Percentiles rank a stretch among this genome's conserved stretches.
Evolutionary conservation across 805 yeast species (phyloP).

Genomic region (Pichia sporocuriosa): DNA sequence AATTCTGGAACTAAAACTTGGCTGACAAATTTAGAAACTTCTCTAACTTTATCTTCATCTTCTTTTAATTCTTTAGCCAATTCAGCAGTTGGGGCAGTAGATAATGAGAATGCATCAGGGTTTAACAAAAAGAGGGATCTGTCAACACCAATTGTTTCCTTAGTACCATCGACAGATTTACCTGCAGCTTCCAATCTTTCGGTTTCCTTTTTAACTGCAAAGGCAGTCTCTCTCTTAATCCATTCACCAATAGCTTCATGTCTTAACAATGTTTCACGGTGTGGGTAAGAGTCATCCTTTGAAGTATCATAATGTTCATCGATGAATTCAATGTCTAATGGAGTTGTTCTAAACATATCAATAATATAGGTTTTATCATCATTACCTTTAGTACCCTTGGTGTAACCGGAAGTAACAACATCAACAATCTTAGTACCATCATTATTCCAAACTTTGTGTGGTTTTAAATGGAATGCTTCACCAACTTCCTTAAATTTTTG

Average conservation of each 20-base stretch:
- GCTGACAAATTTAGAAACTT: constrained; percentile 57
- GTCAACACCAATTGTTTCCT: constrained; percentile 47
- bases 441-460: constrained; percentile 50
- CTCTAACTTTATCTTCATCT: constrained; percentile 64
- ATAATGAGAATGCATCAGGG: constrained; percentile 65
- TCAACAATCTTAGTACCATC: constrained; percentile 39
- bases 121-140: constrained; percentile 55
- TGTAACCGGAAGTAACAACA: constrained; percentile 63
- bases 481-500: constrained; percentile 54
- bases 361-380: constrained; percentile 81
- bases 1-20: constrained; percentile 56
- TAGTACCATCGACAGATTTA: constrained; percentile 30
- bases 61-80: constrained; percentile 31
- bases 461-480: constrained; percentile 70
- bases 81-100: constrained; percentile 33
- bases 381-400: constrained; percentile 80
- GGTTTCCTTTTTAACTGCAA: constrained; percentile 42
- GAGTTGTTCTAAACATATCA: constrained; percentile 79
- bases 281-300: constrained; percentile 63
- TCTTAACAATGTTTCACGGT: constrained; percentile 69
- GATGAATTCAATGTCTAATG: constrained; percentile 72
- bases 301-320: constrained; percentile 46
- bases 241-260: constrained; percentile 87
- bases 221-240: constrained; percentile 68
- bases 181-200: constrained; percentile 33